Evolutionary conservation across 139 green algal genomes (phyloP).

Genomic region (Auxenochlorella pyrenoidosa): DNA sequence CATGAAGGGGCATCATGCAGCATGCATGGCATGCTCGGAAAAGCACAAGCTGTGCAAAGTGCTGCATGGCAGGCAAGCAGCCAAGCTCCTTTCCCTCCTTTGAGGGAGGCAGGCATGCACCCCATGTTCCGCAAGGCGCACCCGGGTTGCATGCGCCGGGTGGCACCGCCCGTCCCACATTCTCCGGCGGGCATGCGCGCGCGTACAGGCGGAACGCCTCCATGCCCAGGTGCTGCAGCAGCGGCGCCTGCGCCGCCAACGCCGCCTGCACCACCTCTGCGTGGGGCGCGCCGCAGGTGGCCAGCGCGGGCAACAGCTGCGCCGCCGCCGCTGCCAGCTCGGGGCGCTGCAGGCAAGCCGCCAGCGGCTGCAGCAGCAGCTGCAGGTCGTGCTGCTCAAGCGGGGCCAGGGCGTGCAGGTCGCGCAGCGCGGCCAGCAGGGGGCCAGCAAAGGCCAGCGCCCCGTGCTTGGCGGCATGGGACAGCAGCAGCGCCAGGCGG

Average conservation of each 20-base stretch:
- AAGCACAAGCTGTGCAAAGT: too few relatives aligned
- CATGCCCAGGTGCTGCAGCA: slow-evolving; percentile 16
- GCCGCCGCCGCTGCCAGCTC: slow-evolving; percentile 17
- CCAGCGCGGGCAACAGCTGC: background rate
- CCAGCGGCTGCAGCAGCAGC: background rate
- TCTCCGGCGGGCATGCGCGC: background rate
- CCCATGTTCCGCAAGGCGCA: background rate
- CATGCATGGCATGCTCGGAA: background rate
- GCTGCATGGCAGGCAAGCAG: background rate
- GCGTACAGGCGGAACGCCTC: slow-evolving; percentile 32
- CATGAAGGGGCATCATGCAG: background rate
- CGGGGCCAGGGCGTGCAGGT: background rate
- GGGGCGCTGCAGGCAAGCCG: background rate
- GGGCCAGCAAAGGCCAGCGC: background rate
- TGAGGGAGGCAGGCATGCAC: too few relatives aligned
- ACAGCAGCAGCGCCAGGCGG: slow-evolving; percentile 5
- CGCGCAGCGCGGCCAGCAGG: background rate
- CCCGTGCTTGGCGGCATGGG: background rate
- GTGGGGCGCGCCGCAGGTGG: background rate
- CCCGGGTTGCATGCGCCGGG: background rate
- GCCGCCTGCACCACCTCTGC: slow-evolving; percentile 22
- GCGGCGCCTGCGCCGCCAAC: background rate
- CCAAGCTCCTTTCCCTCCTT: background rate
- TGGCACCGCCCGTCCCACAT: slow-evolving; percentile 3
- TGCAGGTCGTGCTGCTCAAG: background rate